These are phyloP conservation scores for Glebionis coronaria DNA, from an alignment of 129 eudicot genomes.

Conservation along the genomic window DNA sequence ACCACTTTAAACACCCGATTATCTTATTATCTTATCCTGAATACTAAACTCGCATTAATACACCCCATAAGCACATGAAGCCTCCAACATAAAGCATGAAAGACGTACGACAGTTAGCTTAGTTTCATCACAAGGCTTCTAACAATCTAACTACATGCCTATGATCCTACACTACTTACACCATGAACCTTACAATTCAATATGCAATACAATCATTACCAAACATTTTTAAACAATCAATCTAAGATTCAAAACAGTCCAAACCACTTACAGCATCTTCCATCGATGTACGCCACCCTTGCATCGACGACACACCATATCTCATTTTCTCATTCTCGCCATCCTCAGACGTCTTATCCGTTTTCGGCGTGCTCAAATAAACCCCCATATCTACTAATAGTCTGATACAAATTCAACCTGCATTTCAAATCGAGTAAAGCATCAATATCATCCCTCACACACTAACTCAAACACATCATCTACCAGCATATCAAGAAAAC, in stretches of 20 bases:
- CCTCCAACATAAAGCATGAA: slow-evolving; percentile 4
- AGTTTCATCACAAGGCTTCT: slow-evolving; percentile 16
- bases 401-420: slow-evolving; percentile 6
- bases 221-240: slow-evolving; percentile 1
- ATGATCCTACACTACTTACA: slow-evolving; percentile 9
- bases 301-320: slow-evolving; percentile 90
- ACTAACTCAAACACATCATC: background rate
- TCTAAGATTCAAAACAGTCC: background rate
- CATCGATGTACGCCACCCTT: slow-evolving; percentile 97
- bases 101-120: background rate
- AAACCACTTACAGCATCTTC: slow-evolving; percentile 82
- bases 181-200: background rate
- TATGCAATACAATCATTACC: slow-evolving; percentile 2
- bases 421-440: slow-evolving; percentile 21
- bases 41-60: background rate
- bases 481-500: background rate
- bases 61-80: slow-evolving; percentile 7
- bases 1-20: background rate
- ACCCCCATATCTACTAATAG: slow-evolving; percentile 69
- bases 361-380: slow-evolving; percentile 77
- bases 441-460: background rate
- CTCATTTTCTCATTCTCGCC: slow-evolving; percentile 71
- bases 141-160: slow-evolving; percentile 1
- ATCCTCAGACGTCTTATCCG: slow-evolving; percentile 74
- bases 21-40: background rate